Conservation (phyloP, 1,139 yeast species). For the Yamadazyma sp. region DNA sequence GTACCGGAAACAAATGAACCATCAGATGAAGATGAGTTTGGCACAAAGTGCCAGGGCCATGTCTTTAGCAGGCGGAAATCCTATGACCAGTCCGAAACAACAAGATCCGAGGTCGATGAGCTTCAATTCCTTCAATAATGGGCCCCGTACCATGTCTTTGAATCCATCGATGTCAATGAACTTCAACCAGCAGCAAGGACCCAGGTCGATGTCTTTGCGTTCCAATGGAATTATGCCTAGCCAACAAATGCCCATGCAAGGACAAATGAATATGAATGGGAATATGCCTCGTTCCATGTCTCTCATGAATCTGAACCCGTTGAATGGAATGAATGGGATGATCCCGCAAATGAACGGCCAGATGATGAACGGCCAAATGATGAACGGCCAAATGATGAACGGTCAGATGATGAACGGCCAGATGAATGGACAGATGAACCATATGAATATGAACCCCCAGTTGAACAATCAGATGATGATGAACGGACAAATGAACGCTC, state of each 20-base stretch:
- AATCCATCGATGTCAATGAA: conserved; percentile 16
- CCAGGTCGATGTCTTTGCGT: conserved; percentile 62
- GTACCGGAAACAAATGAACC: conserved; percentile 68
- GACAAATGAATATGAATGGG: conserved; percentile 2
- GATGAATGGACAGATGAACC: conserved; percentile 9
- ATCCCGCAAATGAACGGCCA: conserved; percentile 5
- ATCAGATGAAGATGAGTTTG: conserved; percentile 60
- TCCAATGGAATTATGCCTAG: conserved; percentile 13
- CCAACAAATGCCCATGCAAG: conserved; percentile 1
- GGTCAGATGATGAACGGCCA: conserved; percentile 5
- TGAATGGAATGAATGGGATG: too few relatives aligned
- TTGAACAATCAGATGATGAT: conserved; percentile 6
- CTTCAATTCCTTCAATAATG: conserved; percentile 32
- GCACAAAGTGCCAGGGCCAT: conserved; percentile 50
- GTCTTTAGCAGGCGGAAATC: conserved; percentile 41
- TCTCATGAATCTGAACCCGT: conserved; percentile 12
- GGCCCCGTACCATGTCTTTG: conserved; percentile 30
- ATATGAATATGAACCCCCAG: conserved; percentile 7
- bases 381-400: conserved; percentile 6
- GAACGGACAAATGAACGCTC: conserved; percentile 8
- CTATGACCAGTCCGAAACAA: conserved; percentile 20
- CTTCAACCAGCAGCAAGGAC: conserved; percentile 20
- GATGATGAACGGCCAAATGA: conserved; percentile 8
- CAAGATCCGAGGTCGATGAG: conserved; percentile 59
- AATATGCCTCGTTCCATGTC: conserved; percentile 30